Evolutionary conservation across 1,284 basidiomycete genomes (phyloP).

Genomic region (Taiwanofungus camphoratus): DNA sequence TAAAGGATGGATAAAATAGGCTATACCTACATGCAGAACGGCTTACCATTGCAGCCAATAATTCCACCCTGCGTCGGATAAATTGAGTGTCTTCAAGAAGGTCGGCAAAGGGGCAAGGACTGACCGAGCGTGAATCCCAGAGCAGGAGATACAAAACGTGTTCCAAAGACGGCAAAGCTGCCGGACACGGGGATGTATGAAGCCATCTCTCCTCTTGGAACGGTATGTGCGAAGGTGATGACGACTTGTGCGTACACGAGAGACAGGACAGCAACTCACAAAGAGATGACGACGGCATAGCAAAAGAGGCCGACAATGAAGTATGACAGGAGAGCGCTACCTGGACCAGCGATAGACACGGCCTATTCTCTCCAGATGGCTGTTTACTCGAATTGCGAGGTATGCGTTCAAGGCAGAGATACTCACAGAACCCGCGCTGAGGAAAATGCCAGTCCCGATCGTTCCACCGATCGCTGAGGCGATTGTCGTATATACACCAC

Average conservation of each 20-base stretch:
- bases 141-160: slow-evolving; percentile 24
- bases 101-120: background rate
- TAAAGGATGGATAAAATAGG: slow-evolving; percentile 1
- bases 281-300: slow-evolving; percentile 45
- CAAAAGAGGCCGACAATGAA: slow-evolving; percentile 46
- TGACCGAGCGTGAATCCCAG: slow-evolving; percentile 27
- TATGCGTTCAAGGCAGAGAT: background rate
- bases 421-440: slow-evolving; percentile 43
- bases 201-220: slow-evolving; percentile 46
- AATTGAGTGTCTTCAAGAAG: no score
- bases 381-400: background rate
- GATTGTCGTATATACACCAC: background rate
- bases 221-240: slow-evolving; percentile 25
- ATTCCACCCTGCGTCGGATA: slow-evolving; percentile 36
- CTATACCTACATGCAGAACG: background rate
- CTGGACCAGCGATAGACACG: slow-evolving; percentile 41
- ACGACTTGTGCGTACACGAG: background rate
- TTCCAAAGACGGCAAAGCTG: slow-evolving; percentile 45
- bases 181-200: slow-evolving; percentile 48
- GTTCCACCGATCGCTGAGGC: slow-evolving; percentile 38
- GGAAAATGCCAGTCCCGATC: slow-evolving; percentile 50
- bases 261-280: slow-evolving; percentile 29
- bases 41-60: slow-evolving; percentile 50
- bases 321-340: slow-evolving; percentile 44
- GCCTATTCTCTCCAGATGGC: no score